phyloP scores from a whole-genome alignment of 1,284 basidiomycete species.

The Malassezia restricta region DNA sequence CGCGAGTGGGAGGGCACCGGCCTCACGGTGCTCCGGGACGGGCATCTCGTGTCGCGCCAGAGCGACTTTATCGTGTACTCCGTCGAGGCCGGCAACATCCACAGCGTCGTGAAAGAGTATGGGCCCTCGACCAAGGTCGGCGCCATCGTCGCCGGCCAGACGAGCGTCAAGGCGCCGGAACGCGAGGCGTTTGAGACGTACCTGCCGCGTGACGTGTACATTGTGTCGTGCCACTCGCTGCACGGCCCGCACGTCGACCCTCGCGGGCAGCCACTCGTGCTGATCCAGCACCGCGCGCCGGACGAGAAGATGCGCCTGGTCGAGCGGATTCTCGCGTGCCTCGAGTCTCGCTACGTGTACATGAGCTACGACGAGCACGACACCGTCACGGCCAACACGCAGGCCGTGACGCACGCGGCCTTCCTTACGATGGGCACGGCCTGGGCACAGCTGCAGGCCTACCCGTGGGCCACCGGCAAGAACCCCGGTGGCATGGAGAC shows the following conservation, averaged over 20 bases:
- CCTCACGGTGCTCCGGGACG: slow-evolving; percentile 62
- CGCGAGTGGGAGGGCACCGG: slow-evolving; percentile 52
- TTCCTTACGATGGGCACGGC: slow-evolving; percentile 99
- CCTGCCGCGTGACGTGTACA: slow-evolving; percentile 72
- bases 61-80: slow-evolving; percentile 84
- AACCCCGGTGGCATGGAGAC: slow-evolving; percentile 98
- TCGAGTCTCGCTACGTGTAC: slow-evolving; percentile 73
- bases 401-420: slow-evolving; percentile 93
- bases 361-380: slow-evolving; percentile 93
- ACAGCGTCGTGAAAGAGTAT: slow-evolving; percentile 68
- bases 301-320: slow-evolving; percentile 64
- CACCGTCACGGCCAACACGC: slow-evolving; percentile 88
- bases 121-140: slow-evolving; percentile 88
- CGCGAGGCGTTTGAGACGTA: slow-evolving; percentile 76
- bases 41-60: slow-evolving; percentile 68
- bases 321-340: slow-evolving; percentile 68
- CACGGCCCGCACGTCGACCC: slow-evolving; percentile 86
- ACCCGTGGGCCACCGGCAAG: slow-evolving; percentile 84
- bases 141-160: slow-evolving; percentile 87
- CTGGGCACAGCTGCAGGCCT: slow-evolving; percentile 65
- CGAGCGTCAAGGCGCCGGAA: slow-evolving; percentile 92
- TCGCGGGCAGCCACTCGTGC: slow-evolving; percentile 78
- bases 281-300: slow-evolving; percentile 76
- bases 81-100: slow-evolving; percentile 83
- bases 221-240: slow-evolving; percentile 84